phyloP scores from a whole-genome alignment of 202 grass and related monocot genomes.

The Schoenoplectus triqueter region DNA sequence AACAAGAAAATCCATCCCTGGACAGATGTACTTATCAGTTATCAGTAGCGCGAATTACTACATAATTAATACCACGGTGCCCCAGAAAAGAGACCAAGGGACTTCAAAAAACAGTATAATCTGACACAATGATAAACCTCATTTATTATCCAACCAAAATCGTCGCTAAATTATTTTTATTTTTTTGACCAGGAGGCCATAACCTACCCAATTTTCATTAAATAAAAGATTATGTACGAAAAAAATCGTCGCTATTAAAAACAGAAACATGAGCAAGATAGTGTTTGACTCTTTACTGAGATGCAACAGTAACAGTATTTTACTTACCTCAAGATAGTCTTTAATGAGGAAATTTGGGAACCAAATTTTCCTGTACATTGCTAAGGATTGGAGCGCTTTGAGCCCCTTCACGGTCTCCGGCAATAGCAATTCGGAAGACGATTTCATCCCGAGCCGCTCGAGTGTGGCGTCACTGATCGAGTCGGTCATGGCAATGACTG shows the following conservation, averaged over 20 bases:
- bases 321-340: constrained; percentile 73
- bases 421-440: constrained; percentile 75
- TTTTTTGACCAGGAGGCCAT: too few species aligned
- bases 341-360: constrained; percentile 70
- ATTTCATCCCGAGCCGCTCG: constrained; percentile 68
- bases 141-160: not conserved
- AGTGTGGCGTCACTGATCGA: constrained; percentile 64
- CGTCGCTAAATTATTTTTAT: too few species aligned
- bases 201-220: too few species aligned
- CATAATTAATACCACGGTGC: not conserved
- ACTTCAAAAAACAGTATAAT: not conserved
- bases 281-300: not conserved
- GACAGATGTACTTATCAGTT: not conserved
- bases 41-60: not conserved
- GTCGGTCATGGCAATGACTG: constrained; percentile 85
- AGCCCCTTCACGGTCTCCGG: constrained; percentile 84
- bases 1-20: not conserved
- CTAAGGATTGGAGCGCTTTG: constrained; percentile 77
- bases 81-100: not conserved
- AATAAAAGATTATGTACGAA: too few species aligned
- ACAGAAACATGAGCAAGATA: not conserved
- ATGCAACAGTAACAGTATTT: not conserved
- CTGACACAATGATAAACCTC: not conserved
- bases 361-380: constrained; percentile 69
- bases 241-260: too few species aligned